Evolutionary conservation across 352 stramenopile genomes (phyloP).

Genomic region (Halophytophthora batemanensis): DNA sequence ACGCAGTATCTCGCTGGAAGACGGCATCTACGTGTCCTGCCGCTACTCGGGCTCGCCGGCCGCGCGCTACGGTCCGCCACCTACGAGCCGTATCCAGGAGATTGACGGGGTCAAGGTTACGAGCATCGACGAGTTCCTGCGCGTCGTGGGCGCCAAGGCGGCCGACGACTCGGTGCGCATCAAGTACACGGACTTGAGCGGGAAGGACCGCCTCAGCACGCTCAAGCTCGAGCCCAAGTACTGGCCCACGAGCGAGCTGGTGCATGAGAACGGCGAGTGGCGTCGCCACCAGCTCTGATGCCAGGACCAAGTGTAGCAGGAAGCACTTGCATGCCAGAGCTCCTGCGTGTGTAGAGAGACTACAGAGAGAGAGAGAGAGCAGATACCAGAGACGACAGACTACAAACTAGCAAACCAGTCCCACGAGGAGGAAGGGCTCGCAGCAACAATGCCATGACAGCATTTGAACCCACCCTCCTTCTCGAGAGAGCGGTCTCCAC

Average conservation of each 20-base stretch:
- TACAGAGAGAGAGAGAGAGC: background rate
- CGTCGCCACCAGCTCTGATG: conserved; percentile 48
- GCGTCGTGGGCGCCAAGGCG: conserved; percentile 53
- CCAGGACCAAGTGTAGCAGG: background rate
- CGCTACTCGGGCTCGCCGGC: conserved; percentile 86
- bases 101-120: conserved; percentile 86
- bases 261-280: conserved; percentile 78
- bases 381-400: background rate
- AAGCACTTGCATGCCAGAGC: background rate
- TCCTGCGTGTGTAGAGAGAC: too few relatives aligned
- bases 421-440: background rate
- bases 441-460: background rate
- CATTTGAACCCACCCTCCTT: too few relatives aligned
- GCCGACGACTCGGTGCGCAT: conserved; percentile 82
- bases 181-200: conserved; percentile 88
- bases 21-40: conserved; percentile 86
- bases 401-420: conserved; percentile 4
- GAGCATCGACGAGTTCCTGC: conserved; percentile 88
- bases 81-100: conserved; percentile 88
- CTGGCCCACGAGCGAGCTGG: conserved; percentile 87
- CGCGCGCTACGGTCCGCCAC: conserved; percentile 84
- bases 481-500: too few relatives aligned
- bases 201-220: conserved; percentile 83
- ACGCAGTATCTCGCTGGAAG: conserved; percentile 75
- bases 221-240: conserved; percentile 89